Percentiles rank a stretch among this genome's conserved stretches.
Evolutionary conservation across 2,329 filamentous ascomycete species (phyloP).

Genomic region (Fusarium temperatum): DNA sequence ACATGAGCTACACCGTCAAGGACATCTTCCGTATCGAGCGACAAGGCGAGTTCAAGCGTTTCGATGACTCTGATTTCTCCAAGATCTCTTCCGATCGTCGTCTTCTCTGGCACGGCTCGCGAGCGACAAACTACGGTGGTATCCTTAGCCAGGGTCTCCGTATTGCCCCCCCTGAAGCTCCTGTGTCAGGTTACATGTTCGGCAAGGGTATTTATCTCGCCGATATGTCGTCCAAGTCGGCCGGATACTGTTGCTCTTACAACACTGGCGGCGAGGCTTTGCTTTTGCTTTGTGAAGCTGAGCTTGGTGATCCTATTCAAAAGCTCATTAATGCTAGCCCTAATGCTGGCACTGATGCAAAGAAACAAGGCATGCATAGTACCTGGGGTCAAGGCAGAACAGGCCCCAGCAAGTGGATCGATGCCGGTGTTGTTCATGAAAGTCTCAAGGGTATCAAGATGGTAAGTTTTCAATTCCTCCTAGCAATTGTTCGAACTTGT

Average conservation of each 20-base stretch:
- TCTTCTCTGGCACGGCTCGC: conserved; percentile 88
- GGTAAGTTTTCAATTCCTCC: conserved; percentile 49
- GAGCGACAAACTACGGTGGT: conserved; percentile 84
- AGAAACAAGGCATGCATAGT: conserved; percentile 66
- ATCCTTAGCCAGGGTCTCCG: conserved; percentile 88
- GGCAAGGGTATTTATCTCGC: conserved; percentile 90
- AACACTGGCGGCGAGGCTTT: conserved; percentile 76
- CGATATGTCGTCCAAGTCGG: conserved; percentile 85
- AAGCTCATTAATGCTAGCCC: conserved; percentile 67
- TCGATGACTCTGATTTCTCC: conserved; percentile 64
- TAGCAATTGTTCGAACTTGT: background rate
- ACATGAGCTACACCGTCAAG: conserved; percentile 66
- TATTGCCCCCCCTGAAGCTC: conserved; percentile 88
- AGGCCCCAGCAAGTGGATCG: conserved; percentile 77
- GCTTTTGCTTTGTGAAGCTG: conserved; percentile 82
- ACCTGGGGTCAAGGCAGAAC: conserved; percentile 76
- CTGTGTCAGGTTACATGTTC: conserved; percentile 85
- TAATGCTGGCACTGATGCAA: conserved; percentile 70
- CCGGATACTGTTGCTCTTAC: conserved; percentile 74
- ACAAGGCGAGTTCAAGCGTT: conserved; percentile 74
- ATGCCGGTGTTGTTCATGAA: conserved; percentile 72
- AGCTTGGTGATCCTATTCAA: conserved; percentile 77
- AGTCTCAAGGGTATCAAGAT: conserved; percentile 75
- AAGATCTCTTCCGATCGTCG: conserved; percentile 71
- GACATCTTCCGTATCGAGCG: conserved; percentile 87